Conservation (phyloP, 1,284 basidiomycete species). For the Ustilago nuda region DNA sequence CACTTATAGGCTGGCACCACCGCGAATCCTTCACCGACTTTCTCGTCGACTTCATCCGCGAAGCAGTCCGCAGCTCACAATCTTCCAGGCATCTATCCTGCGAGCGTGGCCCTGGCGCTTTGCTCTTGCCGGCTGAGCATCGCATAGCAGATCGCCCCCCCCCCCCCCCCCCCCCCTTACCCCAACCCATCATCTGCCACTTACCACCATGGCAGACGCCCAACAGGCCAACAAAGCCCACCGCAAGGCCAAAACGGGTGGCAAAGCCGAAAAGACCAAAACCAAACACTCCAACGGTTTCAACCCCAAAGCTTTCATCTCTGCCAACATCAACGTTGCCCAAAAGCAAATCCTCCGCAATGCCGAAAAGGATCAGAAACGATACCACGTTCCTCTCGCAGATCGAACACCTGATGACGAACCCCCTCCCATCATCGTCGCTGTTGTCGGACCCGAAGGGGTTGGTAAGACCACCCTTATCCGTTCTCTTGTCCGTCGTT, state of each 20-base stretch:
- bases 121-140: constrained; percentile 11
- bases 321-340: constrained; percentile 69
- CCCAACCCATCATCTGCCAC: background rate
- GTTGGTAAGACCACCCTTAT: constrained; percentile 95
- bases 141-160: background rate
- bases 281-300: constrained; percentile 73
- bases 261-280: constrained; percentile 60
- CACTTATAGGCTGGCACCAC: background rate
- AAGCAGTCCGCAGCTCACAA: background rate
- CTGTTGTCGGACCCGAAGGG: constrained; percentile 96
- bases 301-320: constrained; percentile 96
- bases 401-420: constrained; percentile 86
- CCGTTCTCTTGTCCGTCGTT: constrained; percentile 89
- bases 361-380: constrained; percentile 91
- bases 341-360: constrained; percentile 89
- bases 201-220: constrained; percentile 54
- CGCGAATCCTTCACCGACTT: background rate
- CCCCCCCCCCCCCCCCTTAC: no score
- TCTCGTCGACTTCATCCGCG: background rate
- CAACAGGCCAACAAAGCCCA: constrained; percentile 64
- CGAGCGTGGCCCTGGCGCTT: constrained; percentile 19
- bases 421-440: constrained; percentile 93
- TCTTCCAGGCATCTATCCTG: background rate
- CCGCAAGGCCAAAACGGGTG: constrained; percentile 60
- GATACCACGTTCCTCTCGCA: constrained; percentile 94